Evolutionary conservation across 2,329 filamentous ascomycete species (phyloP), one percentile per base, ranked within the genome.

Genomic region (Penicillium corylophilum): DNA sequence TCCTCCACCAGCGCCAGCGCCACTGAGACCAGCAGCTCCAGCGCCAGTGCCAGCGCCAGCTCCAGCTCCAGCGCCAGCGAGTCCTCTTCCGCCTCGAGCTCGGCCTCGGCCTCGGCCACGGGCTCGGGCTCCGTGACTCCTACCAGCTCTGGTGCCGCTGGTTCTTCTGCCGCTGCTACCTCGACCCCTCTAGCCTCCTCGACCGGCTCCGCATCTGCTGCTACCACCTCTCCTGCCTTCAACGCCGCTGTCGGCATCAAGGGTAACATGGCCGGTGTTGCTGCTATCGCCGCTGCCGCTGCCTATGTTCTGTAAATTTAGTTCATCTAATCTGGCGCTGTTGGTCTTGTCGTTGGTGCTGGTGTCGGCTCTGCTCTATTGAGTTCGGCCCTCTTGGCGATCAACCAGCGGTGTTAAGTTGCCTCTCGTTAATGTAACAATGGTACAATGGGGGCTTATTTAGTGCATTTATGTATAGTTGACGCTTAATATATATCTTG

Each of bases 281-380:
- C 57, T 48, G 63, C 53, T 12, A 13, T 63, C 24, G 62, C 58
- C 24, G 64, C 60, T n/a, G 62, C 56, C 23, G 63, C 59, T 49
- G 61, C 56, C 44, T 64, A 60, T 52, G 43, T 64, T 35, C 56
- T 65, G 57, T 65, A 59, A 63, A 59, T 59, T 51, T 59, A 58
- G 43, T 43, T 46, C 43, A 41, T 31, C 42, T 41, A 51, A 46
- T 35, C 24, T 44, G 42, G 41, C 48, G 22, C 23, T 16, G 31
- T 26, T 18, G 9, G 20, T 23, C 41, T 45, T 53, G 46, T 10
- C 46, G 43, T 54, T 48, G 47, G 7, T 36, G 43, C 31, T 46
- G n/a, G 42, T 48, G 29, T 38, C 35, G 42, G n/a, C 33, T 9
- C 4, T 5, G 33, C n/a, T 36, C 23, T 49, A 38, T 49, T 38